phyloP scores from a whole-genome alignment of 2,329 filamentous ascomycete genomes.

The Apiospora arundinis region DNA sequence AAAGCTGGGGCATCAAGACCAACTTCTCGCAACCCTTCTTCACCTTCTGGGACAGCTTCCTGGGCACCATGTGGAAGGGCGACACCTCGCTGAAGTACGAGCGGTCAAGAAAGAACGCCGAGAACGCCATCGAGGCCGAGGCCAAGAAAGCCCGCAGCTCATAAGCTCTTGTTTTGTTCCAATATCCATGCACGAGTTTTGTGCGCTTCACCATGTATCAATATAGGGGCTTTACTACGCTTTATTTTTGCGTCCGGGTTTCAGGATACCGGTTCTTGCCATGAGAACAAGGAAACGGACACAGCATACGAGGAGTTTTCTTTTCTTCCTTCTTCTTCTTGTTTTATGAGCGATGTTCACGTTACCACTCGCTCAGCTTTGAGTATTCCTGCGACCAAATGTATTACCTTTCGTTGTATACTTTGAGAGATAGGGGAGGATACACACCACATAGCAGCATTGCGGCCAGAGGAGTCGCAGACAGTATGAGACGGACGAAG shows the following conservation, averaged over 20 bases:
- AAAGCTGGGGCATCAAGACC: slow-evolving; percentile 98
- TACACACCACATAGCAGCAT: neutral
- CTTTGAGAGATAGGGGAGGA: neutral
- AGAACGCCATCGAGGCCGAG: slow-evolving; percentile 51
- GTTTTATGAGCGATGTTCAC: slow-evolving; percentile 14
- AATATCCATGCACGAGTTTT: neutral
- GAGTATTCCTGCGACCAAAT: slow-evolving; percentile 4
- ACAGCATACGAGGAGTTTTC: slow-evolving; percentile 15
- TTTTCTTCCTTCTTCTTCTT: slow-evolving; percentile 3
- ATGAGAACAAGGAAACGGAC: slow-evolving; percentile 5
- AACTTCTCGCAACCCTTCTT: slow-evolving; percentile 94
- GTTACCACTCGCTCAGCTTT: slow-evolving; percentile 5
- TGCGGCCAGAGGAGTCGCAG: neutral
- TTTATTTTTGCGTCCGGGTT: neutral
- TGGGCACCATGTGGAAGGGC: slow-evolving; percentile 85
- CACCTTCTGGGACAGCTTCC: slow-evolving; percentile 87
- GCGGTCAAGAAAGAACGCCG: slow-evolving; percentile 48
- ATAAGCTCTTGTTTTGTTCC: neutral
- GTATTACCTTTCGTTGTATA: slow-evolving; percentile 8
- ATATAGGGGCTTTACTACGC: slow-evolving; percentile 15
- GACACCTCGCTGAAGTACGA: slow-evolving; percentile 54
- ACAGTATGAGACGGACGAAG: slow-evolving; percentile 7
- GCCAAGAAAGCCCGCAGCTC: slow-evolving; percentile 10
- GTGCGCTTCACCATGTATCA: slow-evolving; percentile 17
- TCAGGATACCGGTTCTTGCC: neutral